These are phyloP conservation scores for Dothiorella sarmentorum DNA, from an alignment of 2,329 filamentous ascomycete species.

Conservation along the genomic window DNA sequence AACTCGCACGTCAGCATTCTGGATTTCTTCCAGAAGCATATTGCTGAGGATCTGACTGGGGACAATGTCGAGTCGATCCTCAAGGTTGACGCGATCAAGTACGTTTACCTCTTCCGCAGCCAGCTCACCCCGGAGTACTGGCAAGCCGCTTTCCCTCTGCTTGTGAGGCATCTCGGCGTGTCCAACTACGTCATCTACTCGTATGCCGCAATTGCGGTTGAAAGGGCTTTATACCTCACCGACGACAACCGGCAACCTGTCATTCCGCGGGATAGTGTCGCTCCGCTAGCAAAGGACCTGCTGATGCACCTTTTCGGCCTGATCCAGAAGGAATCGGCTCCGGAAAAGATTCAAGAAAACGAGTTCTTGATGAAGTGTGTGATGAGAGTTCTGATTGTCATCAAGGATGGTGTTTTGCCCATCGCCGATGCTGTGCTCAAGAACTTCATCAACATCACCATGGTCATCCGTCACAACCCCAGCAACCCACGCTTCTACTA, in stretches of 20 bases:
- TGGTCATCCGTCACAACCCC: slow-evolving; percentile 88
- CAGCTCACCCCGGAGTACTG: slow-evolving; percentile 90
- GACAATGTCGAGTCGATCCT: slow-evolving; percentile 74
- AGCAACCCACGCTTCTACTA: slow-evolving; percentile 99
- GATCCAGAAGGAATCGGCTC: slow-evolving; percentile 77
- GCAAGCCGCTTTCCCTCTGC: slow-evolving; percentile 80
- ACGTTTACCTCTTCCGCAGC: slow-evolving; percentile 93
- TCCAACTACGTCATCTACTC: slow-evolving; percentile 96
- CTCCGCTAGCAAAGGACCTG: slow-evolving; percentile 78
- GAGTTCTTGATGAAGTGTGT: slow-evolving; percentile 98
- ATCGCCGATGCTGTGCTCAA: slow-evolving; percentile 75
- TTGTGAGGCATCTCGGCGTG: slow-evolving; percentile 87
- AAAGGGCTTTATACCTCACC: slow-evolving; percentile 81
- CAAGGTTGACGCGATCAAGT: slow-evolving; percentile 98
- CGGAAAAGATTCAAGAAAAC: slow-evolving; percentile 96
- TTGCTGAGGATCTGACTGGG: slow-evolving; percentile 82
- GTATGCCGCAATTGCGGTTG: slow-evolving; percentile 94
- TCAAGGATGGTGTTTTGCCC: slow-evolving; percentile 73
- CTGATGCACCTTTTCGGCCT: slow-evolving; percentile 86
- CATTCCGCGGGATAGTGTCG: slow-evolving; percentile 75
- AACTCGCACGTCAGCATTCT: slow-evolving; percentile 81
- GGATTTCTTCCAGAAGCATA: slow-evolving; percentile 90
- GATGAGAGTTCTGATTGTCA: slow-evolving; percentile 94
- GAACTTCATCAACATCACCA: slow-evolving; percentile 84
- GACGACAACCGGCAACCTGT: slow-evolving; percentile 72